Evolutionary conservation across 1,284 basidiomycete genomes (phyloP).

Genomic region (Tilletia caries): DNA sequence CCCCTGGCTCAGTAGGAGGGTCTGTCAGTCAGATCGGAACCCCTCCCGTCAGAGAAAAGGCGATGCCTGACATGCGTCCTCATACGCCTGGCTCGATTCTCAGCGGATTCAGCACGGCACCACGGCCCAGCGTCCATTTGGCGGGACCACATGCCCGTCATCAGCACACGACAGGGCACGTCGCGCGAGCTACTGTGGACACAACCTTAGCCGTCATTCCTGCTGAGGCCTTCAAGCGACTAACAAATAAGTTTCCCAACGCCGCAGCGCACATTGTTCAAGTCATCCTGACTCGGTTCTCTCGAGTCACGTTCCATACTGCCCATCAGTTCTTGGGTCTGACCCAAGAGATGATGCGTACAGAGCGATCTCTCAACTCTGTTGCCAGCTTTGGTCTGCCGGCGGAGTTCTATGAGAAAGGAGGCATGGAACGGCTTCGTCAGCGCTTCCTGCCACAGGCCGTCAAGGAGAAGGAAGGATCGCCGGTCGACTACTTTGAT

Average conservation of each 20-base stretch:
- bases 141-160: background rate
- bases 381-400: slow-evolving; percentile 93
- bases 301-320: slow-evolving; percentile 88
- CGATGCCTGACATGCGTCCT: slow-evolving; percentile 25
- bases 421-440: slow-evolving; percentile 80
- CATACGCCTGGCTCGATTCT: slow-evolving; percentile 39
- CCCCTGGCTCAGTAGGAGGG: background rate
- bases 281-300: slow-evolving; percentile 90
- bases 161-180: slow-evolving; percentile 35
- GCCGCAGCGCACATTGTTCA: slow-evolving; percentile 89
- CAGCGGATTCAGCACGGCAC: slow-evolving; percentile 26
- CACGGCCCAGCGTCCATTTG: background rate
- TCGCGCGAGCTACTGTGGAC: slow-evolving; percentile 87
- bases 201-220: slow-evolving; percentile 98
- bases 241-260: slow-evolving; percentile 91
- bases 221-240: slow-evolving; percentile 85
- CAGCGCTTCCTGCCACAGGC: slow-evolving; percentile 64
- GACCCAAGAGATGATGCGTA: slow-evolving; percentile 89
- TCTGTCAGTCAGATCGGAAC: background rate
- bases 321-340: slow-evolving; percentile 94
- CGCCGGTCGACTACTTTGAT: slow-evolving; percentile 34
- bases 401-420: slow-evolving; percentile 84
- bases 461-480: slow-evolving; percentile 26
- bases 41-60: background rate
- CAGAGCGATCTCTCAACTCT: slow-evolving; percentile 93